Conservation (phyloP, 768 basidiomycete genomes). For the Lyophyllum shimeji region DNA sequence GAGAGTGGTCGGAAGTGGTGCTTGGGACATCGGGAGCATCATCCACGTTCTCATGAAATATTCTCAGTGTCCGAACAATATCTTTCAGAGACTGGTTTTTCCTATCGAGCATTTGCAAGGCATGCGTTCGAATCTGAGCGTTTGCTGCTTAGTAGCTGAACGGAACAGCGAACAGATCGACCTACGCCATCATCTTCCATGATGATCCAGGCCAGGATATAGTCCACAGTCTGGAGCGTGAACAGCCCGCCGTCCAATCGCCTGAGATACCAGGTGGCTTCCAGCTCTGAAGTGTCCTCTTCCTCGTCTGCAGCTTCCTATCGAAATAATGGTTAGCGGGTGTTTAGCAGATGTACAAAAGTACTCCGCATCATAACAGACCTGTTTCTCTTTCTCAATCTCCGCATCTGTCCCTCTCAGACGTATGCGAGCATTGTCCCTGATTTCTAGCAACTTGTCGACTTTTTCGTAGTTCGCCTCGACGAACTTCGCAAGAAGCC, state of each 20-base stretch:
- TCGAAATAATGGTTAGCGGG: neutral
- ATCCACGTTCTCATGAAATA: constrained; percentile 74
- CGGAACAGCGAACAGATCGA: constrained; percentile 7
- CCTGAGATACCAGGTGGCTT: constrained; percentile 82
- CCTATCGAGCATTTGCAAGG: constrained; percentile 71
- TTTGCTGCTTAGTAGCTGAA: constrained; percentile 1
- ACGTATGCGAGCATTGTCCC: constrained; percentile 66
- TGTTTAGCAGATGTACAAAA: too few species aligned
- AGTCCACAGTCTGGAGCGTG: constrained; percentile 89
- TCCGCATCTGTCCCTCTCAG: constrained; percentile 63
- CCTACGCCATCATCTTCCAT: constrained; percentile 99
- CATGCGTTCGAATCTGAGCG: constrained; percentile 73
- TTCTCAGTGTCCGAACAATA: constrained; percentile 67
- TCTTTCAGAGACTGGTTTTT: constrained; percentile 70
- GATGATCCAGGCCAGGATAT: constrained; percentile 89
- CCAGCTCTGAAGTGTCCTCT: constrained; percentile 56
- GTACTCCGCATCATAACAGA: constrained; percentile 23
- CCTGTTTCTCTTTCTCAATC: constrained; percentile 70
- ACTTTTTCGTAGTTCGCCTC: constrained; percentile 92
- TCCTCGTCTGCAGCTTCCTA: constrained; percentile 58
- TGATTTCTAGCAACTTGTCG: constrained; percentile 87
- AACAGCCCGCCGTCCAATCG: constrained; percentile 86
- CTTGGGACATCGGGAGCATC: constrained; percentile 38
- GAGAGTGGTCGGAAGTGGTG: constrained; percentile 35
- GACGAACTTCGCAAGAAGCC: constrained; percentile 91